Evolutionary conservation across 2,329 filamentous ascomycete species (phyloP).

Genomic region (Acrocalymma vagum): DNA sequence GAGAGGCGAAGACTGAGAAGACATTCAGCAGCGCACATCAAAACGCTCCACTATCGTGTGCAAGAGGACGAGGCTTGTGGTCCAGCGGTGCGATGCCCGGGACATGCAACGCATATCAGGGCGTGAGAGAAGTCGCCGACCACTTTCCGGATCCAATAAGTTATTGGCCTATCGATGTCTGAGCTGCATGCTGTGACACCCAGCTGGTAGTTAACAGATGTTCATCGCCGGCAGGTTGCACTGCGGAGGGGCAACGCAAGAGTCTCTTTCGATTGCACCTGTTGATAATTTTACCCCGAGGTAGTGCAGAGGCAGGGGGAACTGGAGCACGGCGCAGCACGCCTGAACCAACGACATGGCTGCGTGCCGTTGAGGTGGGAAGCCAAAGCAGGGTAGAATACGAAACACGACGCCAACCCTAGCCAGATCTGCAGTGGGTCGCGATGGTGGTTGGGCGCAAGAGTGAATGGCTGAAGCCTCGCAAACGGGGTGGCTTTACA

Average conservation of each 20-base stretch:
- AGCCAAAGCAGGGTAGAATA: conserved; percentile 27
- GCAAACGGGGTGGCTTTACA: conserved; percentile 10
- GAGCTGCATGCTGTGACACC: conserved; percentile 19
- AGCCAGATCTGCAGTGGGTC: too few species aligned
- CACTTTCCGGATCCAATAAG: conserved; percentile 22
- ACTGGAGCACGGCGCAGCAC: background rate
- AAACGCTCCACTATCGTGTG: conserved; percentile 6
- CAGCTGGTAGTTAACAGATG: conserved; percentile 13
- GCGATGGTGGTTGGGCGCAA: conserved; percentile 2
- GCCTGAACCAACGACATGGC: conserved; percentile 7
- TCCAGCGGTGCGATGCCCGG: conserved; percentile 8
- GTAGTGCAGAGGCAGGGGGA: conserved; percentile 14
- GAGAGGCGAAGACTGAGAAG: conserved; percentile 2
- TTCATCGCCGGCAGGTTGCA: conserved; percentile 23
- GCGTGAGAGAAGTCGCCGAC: conserved; percentile 19
- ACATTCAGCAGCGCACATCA: conserved; percentile 12
- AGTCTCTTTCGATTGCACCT: conserved; percentile 5
- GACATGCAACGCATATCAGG: conserved; percentile 22
- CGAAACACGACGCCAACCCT: conserved; percentile 33
- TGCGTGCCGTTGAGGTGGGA: conserved; percentile 18
- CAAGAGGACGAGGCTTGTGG: conserved; percentile 22
- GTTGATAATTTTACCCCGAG: conserved; percentile 7
- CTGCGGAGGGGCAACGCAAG: conserved; percentile 14
- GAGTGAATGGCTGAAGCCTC: background rate
- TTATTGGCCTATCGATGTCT: conserved; percentile 18